Base-by-base conservation (phyloP, 75 land plant species). In the Picea glauca region DNA sequence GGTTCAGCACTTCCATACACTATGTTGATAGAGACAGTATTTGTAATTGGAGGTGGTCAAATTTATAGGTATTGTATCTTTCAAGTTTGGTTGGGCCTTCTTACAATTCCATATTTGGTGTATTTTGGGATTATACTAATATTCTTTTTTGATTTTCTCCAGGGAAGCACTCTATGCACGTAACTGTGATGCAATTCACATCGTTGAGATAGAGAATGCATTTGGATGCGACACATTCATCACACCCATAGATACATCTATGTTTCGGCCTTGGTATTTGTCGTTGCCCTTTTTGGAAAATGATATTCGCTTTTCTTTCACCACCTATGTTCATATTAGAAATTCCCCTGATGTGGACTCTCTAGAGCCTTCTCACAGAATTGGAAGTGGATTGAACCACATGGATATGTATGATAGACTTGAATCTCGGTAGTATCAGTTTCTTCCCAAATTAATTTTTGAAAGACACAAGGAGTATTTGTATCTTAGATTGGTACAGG, bases 1-100 rank as follows among this genome's bases (percentile, higher is more conserved):
- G 31, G 35, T 32, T 87, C 90, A 38, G 99, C 99, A 11, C 80
- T 93, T 21, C 98, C 95, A 3, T 89, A 87, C 67, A 77, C 79
- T 75, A 60, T 85, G 35, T 83, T 88, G 13, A 87, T 97, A 58
- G 98, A 97, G 78, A 84, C 80, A 66, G 92, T 94, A 15, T 97
- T 93, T 78, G 90, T 97, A 62, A 97, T 97, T 68, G 99, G 99
- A 32, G 99, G 98, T 70, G 99, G 93, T 20, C 87, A 94, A 80
- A 82, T 97, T 74, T 83, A 86, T 64, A 89, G 90, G 99, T 94
- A 68, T 9, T 66, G 35, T 35, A 17, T 32, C 32, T 38, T 18
- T 8, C 72, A 40, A 68, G 40, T 68, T n/a, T 40, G 5, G 35
- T 23, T 65, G 40, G 17, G 18, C 40, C 40, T 18, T 35, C 43